These are phyloP conservation scores for Gamsiella multidivaricata DNA, from an alignment of 192 early-diverging fungal genomes.

Conservation along the genomic window DNA sequence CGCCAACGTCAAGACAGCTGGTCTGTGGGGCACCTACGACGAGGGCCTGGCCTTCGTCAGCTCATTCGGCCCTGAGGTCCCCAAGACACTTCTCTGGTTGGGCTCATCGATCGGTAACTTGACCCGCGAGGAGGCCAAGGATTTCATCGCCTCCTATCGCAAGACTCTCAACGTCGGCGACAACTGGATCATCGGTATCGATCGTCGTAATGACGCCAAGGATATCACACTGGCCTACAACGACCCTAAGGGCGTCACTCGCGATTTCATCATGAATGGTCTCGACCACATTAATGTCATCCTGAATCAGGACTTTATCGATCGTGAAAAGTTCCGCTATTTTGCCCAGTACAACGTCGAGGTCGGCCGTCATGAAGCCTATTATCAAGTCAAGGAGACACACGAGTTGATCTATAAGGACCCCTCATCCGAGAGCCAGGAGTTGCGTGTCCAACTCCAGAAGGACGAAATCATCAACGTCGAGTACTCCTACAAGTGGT, in stretches of 20 bases:
- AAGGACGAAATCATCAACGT: conserved; percentile 88
- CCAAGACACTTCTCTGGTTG: conserved; percentile 87
- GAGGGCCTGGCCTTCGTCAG: conserved; percentile 78
- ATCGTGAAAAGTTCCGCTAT: conserved; percentile 75
- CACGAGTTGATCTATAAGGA: conserved; percentile 60
- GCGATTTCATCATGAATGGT: conserved; percentile 88
- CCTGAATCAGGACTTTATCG: conserved; percentile 69
- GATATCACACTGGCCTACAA: conserved; percentile 86
- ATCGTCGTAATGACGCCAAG: conserved; percentile 77
- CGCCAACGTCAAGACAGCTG: conserved; percentile 75
- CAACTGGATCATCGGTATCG: conserved; percentile 86
- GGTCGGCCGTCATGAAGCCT: conserved; percentile 83
- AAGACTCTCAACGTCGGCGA: conserved; percentile 76
- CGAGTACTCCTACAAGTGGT: conserved; percentile 92
- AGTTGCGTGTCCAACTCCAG: conserved; percentile 58
- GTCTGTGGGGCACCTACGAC: conserved; percentile 91
- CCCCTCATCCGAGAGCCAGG: conserved; percentile 3
- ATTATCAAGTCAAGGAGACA: conserved; percentile 70
- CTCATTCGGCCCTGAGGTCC: conserved; percentile 57
- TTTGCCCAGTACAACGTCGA: conserved; percentile 77
- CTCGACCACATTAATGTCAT: conserved; percentile 82
- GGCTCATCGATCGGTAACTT: conserved; percentile 92
- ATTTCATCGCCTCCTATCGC: conserved; percentile 72
- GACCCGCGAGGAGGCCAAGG: conserved; percentile 68
- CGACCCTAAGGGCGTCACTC: conserved; percentile 80